Evolutionary conservation across 148 eudicot genomes (phyloP).

Genomic region (Heliamphora exappendiculata): DNA sequence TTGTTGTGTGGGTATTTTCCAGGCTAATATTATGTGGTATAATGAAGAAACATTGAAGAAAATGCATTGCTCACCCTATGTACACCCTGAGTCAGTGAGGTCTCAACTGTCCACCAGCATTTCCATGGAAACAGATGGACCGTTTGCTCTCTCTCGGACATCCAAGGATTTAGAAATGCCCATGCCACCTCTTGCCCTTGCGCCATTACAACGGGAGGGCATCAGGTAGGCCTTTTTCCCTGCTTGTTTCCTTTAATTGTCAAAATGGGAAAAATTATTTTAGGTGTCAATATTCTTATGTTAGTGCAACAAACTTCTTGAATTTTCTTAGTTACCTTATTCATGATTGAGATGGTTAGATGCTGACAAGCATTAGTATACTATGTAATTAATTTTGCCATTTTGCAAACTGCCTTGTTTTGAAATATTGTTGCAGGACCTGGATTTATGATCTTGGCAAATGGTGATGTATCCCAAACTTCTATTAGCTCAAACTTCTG

Average conservation of each 20-base stretch:
- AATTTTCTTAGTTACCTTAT: neutral
- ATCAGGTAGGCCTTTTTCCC: constrained; percentile 43
- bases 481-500: neutral
- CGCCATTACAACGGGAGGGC: constrained; percentile 47
- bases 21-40: constrained; percentile 83
- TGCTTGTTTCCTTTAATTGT: neutral
- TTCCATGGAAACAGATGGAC: constrained; percentile 18
- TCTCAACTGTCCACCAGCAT: constrained; percentile 31
- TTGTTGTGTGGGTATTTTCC: constrained; percentile 25
- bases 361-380: neutral
- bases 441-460: neutral
- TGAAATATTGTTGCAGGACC: neutral
- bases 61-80: constrained; percentile 37
- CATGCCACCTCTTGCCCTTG: constrained; percentile 95
- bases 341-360: neutral
- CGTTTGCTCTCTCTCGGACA: constrained; percentile 23
- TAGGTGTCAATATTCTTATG: neutral
- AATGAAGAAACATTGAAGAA: constrained; percentile 72
- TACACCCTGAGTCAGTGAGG: constrained; percentile 30
- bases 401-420: neutral
- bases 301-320: neutral
- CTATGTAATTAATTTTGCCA: neutral
- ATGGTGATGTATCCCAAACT: neutral
- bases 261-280: neutral
- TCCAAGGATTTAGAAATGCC: constrained; percentile 71